Conservation (phyloP, 768 basidiomycete species). For the Tricholoma hemisulphureum region DNA sequence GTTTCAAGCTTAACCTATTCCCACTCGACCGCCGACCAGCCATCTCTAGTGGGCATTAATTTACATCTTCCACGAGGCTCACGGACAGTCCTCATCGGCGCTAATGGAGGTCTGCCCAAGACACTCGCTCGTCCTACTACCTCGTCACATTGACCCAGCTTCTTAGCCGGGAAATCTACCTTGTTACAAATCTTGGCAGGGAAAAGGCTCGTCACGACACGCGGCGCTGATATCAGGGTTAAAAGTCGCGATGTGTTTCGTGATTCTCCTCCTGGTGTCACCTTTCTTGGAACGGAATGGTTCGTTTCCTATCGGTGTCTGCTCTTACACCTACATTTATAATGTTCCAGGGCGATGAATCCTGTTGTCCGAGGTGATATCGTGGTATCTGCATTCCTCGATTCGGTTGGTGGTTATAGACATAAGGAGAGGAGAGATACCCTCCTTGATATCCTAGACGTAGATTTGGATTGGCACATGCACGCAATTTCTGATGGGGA, state of each 20-base stretch:
- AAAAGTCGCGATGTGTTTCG: conserved; percentile 87
- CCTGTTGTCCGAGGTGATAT: conserved; percentile 95
- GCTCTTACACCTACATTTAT: conserved; percentile 3
- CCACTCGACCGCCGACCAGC: conserved; percentile 41
- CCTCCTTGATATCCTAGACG: conserved; percentile 87
- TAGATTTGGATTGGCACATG: conserved; percentile 97
- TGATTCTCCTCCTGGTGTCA: conserved; percentile 76
- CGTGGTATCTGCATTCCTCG: conserved; percentile 88
- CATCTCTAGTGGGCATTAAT: conserved; percentile 63
- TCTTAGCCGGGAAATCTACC: conserved; percentile 89
- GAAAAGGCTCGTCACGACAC: conserved; percentile 67
- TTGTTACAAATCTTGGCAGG: conserved; percentile 92
- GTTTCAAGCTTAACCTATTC: conserved; percentile 57
- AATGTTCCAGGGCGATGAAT: conserved; percentile 78
- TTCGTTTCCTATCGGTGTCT: conserved; percentile 30
- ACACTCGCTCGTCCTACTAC: conserved; percentile 3
- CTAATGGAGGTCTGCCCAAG: conserved; percentile 80
- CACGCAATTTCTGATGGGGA: conserved; percentile 96
- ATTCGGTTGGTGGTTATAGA: conserved; percentile 94
- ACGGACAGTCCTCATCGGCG: conserved; percentile 84
- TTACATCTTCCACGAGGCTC: conserved; percentile 72
- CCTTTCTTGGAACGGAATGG: conserved; percentile 95
- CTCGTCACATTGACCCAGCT: conserved; percentile 13
- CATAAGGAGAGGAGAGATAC: conserved; percentile 85
- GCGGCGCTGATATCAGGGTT: conserved; percentile 60